A percentile compares a stretch with the other conserved stretches of the same genome.
Conservation (phyloP, 2,329 filamentous ascomycete genomes). For the Leptographium procerum region DNA sequence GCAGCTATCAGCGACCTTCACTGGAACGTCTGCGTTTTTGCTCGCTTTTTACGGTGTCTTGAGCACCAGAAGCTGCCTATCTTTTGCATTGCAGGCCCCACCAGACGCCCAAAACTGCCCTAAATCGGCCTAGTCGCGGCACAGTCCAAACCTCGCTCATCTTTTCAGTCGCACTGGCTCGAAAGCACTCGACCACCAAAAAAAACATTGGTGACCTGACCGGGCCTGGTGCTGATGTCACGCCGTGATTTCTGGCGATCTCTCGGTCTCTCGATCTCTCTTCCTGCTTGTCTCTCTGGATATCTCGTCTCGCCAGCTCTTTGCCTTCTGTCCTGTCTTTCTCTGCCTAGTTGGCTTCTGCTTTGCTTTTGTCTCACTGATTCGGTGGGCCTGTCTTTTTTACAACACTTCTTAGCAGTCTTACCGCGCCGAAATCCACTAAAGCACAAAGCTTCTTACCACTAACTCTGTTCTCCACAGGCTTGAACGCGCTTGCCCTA, state of each 20-base stretch:
- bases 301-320: no score
- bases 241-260: not conserved
- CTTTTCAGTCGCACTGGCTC: not conserved
- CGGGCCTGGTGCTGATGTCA: not conserved
- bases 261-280: not conserved
- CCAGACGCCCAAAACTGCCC: not conserved
- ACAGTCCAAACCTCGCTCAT: not conserved
- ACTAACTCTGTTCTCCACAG: conserved; percentile 2
- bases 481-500: not conserved
- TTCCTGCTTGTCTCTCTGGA: not conserved
- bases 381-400: not conserved
- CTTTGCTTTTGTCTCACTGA: not conserved
- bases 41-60: not conserved
- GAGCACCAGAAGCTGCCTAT: not conserved
- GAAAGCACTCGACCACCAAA: not conserved
- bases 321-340: no score
- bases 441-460: not conserved
- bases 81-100: not conserved
- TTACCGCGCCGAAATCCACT: not conserved
- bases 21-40: not conserved
- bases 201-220: not conserved
- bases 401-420: not conserved
- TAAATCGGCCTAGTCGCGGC: not conserved
- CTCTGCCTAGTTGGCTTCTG: not conserved
- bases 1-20: not conserved